These are phyloP conservation scores for Nannizzia gypsea DNA, from an alignment of 2,329 filamentous ascomycete species.

Conservation along the genomic window DNA sequence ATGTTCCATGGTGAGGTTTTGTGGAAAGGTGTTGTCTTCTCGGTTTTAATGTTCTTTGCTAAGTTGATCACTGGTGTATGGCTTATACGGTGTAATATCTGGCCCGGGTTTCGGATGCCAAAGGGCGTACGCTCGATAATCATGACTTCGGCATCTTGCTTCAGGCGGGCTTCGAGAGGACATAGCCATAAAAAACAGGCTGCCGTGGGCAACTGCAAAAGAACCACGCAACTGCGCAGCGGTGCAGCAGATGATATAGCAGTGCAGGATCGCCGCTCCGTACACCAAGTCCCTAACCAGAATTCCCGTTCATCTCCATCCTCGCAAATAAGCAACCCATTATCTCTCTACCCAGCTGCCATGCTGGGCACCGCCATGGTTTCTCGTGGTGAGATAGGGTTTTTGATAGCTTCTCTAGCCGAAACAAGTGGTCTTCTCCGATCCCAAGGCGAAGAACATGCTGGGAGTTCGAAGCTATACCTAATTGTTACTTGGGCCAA, in stretches of 20 bases:
- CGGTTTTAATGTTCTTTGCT: slow-evolving; percentile 54
- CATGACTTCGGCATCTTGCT: neutral
- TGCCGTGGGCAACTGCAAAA: neutral
- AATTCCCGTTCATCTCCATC: neutral
- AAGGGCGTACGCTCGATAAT: neutral
- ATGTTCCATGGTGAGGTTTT: slow-evolving; percentile 54
- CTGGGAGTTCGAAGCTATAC: neutral
- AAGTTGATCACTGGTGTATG: slow-evolving; percentile 52
- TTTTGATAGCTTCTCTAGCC: slow-evolving; percentile 59
- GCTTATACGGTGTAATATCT: slow-evolving; percentile 25
- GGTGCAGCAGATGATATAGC: no score
- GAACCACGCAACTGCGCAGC: no score
- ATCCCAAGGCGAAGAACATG: neutral
- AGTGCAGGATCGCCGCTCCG: no score
- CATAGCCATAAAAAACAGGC: neutral
- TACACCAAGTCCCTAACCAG: no score
- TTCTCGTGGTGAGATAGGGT: slow-evolving; percentile 68
- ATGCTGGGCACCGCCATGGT: slow-evolving; percentile 62
- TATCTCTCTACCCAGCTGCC: slow-evolving; percentile 54
- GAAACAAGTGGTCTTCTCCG: slow-evolving; percentile 27
- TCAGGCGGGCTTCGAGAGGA: neutral
- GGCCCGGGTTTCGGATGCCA: neutral
- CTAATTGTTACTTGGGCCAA: slow-evolving; percentile 4
- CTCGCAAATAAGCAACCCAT: slow-evolving; percentile 34
- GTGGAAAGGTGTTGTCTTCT: slow-evolving; percentile 64